Percentiles rank a stretch among this genome's conserved stretches.
Conservation (phyloP, 306 rosid species). For the Trifolium repens region DNA sequence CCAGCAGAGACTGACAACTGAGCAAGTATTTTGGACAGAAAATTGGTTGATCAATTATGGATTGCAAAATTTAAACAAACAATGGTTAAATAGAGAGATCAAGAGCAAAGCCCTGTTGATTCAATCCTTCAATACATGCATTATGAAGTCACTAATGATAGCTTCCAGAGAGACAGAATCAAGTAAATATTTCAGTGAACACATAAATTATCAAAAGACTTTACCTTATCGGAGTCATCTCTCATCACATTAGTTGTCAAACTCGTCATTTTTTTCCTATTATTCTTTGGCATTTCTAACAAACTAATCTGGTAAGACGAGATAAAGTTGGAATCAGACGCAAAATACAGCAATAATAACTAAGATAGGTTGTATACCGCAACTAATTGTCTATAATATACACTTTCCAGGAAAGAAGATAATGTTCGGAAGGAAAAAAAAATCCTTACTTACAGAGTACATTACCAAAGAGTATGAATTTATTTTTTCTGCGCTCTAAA, state of each 20-base stretch:
- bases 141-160: slow-evolving; percentile 28
- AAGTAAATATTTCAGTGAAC: slow-evolving; percentile 13
- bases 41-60: slow-evolving; percentile 5
- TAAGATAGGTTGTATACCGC: neutral
- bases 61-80: slow-evolving; percentile 28
- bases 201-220: slow-evolving; percentile 14
- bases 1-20: neutral
- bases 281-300: slow-evolving; percentile 67
- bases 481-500: slow-evolving; percentile 12
- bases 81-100: slow-evolving; percentile 12
- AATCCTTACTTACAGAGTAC: neutral
- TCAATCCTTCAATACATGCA: slow-evolving; percentile 24
- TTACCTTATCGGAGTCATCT: slow-evolving; percentile 92
- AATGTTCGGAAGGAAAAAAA: neutral
- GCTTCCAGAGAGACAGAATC: neutral
- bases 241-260: slow-evolving; percentile 86
- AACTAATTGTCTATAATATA: neutral
- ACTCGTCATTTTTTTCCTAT: slow-evolving; percentile 70
- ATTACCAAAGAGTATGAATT: neutral
- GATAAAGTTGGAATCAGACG: slow-evolving; percentile 24
- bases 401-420: neutral
- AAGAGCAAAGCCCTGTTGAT: slow-evolving; percentile 21
- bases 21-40: slow-evolving; percentile 20
- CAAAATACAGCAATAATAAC: slow-evolving; percentile 11
- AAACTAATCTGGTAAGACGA: slow-evolving; percentile 70